phyloP scores from a whole-genome alignment of 169 alveolate genomes.

The Miamiensis avidus region DNA sequence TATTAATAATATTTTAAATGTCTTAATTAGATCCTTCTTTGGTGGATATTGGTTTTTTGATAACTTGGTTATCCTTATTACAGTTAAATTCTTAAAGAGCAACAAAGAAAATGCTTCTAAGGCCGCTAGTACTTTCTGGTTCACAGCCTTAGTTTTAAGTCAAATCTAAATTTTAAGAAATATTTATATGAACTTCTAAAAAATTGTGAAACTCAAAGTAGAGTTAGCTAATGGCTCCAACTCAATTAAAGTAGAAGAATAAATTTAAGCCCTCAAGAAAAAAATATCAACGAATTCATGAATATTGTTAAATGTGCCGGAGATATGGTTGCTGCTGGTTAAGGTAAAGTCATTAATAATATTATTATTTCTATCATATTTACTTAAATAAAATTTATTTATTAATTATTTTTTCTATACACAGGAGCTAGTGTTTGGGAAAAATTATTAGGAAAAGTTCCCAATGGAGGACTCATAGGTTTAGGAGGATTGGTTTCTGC shows the following conservation, averaged over 20 bases:
- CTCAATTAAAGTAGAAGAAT: slow-evolving; percentile 9
- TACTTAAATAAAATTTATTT: slow-evolving; percentile 6
- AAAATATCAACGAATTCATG: slow-evolving; percentile 10
- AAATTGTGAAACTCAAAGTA: slow-evolving; percentile 15
- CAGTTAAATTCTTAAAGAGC: slow-evolving; percentile 49
- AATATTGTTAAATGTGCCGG: slow-evolving; percentile 8
- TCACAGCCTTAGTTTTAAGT: slow-evolving; percentile 49
- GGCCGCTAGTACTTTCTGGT: slow-evolving; percentile 65
- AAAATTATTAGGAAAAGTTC: slow-evolving; percentile 51
- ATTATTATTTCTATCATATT: not conserved
- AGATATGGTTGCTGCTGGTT: slow-evolving; percentile 21
- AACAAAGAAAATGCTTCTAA: slow-evolving; percentile 49
- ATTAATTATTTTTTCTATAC: slow-evolving; percentile 46
- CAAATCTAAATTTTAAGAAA: slow-evolving; percentile 35
- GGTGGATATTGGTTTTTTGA: slow-evolving; percentile 73
- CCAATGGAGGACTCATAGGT: slow-evolving; percentile 68
- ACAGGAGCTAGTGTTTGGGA: slow-evolving; percentile 55
- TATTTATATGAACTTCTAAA: slow-evolving; percentile 11
- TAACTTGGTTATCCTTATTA: slow-evolving; percentile 53
- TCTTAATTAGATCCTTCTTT: slow-evolving; percentile 59
- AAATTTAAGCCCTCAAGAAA: slow-evolving; percentile 3
- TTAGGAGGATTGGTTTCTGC: slow-evolving; percentile 75
- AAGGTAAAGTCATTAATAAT: not conserved
- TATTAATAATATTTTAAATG: slow-evolving; percentile 32
- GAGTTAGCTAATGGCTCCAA: not conserved